These are phyloP conservation scores for Cucurbitaria berberidis DNA, from an alignment of 2,329 filamentous ascomycete species.

Conservation along the genomic window DNA sequence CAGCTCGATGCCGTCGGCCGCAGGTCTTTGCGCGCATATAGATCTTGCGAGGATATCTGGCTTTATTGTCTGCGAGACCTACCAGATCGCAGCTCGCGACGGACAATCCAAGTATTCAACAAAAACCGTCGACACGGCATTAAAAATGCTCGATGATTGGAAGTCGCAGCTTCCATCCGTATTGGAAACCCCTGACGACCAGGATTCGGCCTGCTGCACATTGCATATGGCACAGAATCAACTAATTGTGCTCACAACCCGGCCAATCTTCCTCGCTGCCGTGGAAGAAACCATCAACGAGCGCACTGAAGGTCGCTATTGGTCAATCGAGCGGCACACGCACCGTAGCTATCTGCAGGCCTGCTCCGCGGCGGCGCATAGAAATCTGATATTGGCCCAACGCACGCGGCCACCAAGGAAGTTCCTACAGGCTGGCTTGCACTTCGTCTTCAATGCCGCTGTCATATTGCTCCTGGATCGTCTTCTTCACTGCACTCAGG, in stretches of 20 bases:
- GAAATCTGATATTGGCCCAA: constrained; percentile 28
- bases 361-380: constrained; percentile 26
- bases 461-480: constrained; percentile 32
- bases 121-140: constrained; percentile 21
- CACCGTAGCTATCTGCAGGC: constrained; percentile 18
- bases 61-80: constrained; percentile 36
- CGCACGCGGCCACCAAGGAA: constrained; percentile 16
- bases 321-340: constrained; percentile 15
- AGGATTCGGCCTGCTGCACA: constrained; percentile 28
- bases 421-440: constrained; percentile 31
- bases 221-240: constrained; percentile 36
- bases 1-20: constrained; percentile 29
- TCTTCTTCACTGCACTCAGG: constrained; percentile 11
- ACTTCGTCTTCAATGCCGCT: constrained; percentile 38
- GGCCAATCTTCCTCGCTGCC: constrained; percentile 29
- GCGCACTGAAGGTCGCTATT: constrained; percentile 17
- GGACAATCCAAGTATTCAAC: constrained; percentile 8
- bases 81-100: constrained; percentile 27
- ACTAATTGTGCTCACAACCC: constrained; percentile 32
- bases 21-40: constrained; percentile 31
- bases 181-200: constrained; percentile 16
- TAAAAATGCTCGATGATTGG: constrained; percentile 31
- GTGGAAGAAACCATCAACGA: constrained; percentile 32
- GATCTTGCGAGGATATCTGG: constrained; percentile 31
- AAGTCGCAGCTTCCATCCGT: constrained; percentile 18